Conservation (phyloP, 2,329 filamentous ascomycete genomes). For the Paraphoma chrysanthemicola region DNA sequence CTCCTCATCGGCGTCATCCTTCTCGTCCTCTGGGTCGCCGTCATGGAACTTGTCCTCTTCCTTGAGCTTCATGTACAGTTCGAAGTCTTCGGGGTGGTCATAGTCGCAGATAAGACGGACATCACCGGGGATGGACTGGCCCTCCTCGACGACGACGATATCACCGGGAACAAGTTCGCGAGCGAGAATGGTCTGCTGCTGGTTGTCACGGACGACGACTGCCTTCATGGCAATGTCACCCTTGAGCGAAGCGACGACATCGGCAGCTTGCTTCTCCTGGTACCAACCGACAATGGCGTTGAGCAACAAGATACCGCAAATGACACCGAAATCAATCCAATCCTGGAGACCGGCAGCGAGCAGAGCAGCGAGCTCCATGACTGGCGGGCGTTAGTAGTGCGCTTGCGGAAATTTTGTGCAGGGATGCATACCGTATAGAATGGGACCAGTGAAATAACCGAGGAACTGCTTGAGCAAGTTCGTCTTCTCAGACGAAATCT, state of each 20-base stretch:
- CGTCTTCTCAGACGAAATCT: conserved; percentile 75
- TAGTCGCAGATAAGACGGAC: conserved; percentile 76
- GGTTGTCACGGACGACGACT: conserved; percentile 70
- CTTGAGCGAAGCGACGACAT: conserved; percentile 71
- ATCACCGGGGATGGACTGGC: conserved; percentile 73
- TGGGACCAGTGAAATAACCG: conserved; percentile 76
- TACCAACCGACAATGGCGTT: conserved; percentile 82
- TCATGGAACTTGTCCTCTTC: conserved; percentile 60
- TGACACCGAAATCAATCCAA: conserved; percentile 78
- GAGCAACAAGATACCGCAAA: conserved; percentile 75
- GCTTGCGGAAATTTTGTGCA: conserved; percentile 14
- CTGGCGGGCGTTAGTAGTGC: conserved; percentile 47
- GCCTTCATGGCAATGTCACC: conserved; percentile 81
- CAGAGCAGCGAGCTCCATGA: conserved; percentile 79
- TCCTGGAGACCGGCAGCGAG: conserved; percentile 76
- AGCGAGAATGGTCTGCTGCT: conserved; percentile 72
- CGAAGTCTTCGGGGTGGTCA: conserved; percentile 70
- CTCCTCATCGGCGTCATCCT: conserved; percentile 67
- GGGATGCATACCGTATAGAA: conserved; percentile 72
- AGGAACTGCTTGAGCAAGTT: conserved; percentile 78
- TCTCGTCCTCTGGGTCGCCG: conserved; percentile 66
- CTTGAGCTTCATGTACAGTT: conserved; percentile 70
- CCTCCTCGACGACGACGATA: conserved; percentile 77
- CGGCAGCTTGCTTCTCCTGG: conserved; percentile 80
- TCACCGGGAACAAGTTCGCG: conserved; percentile 79